Base-by-base conservation (phyloP, 495 filamentous ascomycete species). In the Pseudomonodictys pantanalensis region DNA sequence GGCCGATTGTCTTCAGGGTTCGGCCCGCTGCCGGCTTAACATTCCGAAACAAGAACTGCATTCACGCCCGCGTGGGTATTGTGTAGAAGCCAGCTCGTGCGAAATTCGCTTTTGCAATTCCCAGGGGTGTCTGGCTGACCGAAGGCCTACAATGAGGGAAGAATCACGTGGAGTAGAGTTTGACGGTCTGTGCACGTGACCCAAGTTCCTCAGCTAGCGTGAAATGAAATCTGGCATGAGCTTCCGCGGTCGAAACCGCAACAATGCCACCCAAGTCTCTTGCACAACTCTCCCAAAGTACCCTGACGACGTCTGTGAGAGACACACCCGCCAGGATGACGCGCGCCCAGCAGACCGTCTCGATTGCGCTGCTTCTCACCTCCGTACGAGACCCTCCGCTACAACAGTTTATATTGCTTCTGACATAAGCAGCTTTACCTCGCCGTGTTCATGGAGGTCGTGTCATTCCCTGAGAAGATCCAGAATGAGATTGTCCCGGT, bases 331-430 rank as follows among this genome's bases (percentile, higher is more conserved):
- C 50, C 42, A 73, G 54, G 35, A 98, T 97, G 93, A 96, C 93
- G 62, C 89, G 90, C 73, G 93, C 93, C 22, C 89, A 92, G 70
- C 92, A 98, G 73, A 91, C 88, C 61, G 83, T 96, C 71, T 95
- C 91, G 39, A 77, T 95, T 58, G 83, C 83, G 64, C 84, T 96
- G 65, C 83, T 96, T 56, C 78, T 92, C 70, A 89, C 88, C 72
- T 96, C 92, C 23, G 92, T 97, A 81, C 46, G 79, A n/a, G n/a
- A n/a, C 54, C 45, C 47, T 45, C 52, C 47, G 49, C 38, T 25
- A 43, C 18, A 46, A n/a, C n/a, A n/a, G n/a, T n/a, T n/a, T n/a
- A n/a, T n/a, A 43, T 12, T 24, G 47, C 29, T 2, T 17, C 46
- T 58, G 23, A 58, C 45, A 7, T 3, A 38, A 35, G 41, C 52